Percentiles rank a stretch among this genome's conserved stretches.
Conservation (phyloP, 306 rosid species). For the Quercus glauca region DNA sequence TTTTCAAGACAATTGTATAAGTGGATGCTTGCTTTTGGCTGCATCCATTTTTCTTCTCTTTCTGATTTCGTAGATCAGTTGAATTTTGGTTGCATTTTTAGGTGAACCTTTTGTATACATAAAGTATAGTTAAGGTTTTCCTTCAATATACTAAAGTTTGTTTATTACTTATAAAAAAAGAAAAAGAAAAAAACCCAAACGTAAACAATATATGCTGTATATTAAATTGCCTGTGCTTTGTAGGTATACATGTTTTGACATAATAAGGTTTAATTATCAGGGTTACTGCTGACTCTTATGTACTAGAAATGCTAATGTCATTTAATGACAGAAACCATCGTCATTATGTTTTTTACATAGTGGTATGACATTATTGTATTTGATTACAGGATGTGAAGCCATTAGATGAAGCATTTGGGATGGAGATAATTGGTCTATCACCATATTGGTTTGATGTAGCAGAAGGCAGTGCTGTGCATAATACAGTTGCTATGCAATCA, state of each 20-base stretch:
- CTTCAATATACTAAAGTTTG: no score
- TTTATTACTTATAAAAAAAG: no score
- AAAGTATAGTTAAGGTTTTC: no score
- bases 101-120: no score
- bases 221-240: background rate
- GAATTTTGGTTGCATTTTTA: no score
- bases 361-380: constrained; percentile 19
- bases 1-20: no score
- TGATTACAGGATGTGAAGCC: constrained; percentile 50
- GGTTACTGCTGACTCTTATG: background rate
- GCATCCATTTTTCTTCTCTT: no score
- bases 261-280: background rate
- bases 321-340: background rate
- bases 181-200: no score
- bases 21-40: no score
- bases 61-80: no score
- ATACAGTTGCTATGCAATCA: constrained; percentile 82
- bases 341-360: background rate
- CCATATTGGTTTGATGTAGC: constrained; percentile 88
- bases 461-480: constrained; percentile 80
- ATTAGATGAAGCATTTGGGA: constrained; percentile 34
- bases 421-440: constrained; percentile 74
- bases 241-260: background rate
- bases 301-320: background rate
- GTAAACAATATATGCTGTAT: background rate